Conservation (phyloP, 768 basidiomycete species). For the Tephrocybe sp. region DNA sequence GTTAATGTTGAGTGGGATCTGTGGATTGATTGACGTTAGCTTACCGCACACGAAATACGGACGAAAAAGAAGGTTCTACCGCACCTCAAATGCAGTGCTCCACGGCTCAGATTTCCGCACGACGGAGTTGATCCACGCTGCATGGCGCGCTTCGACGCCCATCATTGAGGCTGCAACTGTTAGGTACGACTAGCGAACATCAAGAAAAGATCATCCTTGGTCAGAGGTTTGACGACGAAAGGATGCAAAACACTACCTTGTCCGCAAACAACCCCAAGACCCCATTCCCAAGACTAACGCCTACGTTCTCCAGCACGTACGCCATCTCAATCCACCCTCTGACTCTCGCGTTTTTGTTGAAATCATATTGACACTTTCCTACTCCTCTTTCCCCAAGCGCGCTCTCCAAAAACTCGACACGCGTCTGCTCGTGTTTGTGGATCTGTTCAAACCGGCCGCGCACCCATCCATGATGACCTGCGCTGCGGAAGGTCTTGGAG, state of each 20-base stretch:
- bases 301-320: slow-evolving; percentile 53
- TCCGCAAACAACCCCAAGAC: slow-evolving; percentile 43
- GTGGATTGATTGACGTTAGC: too few species aligned
- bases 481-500: slow-evolving; percentile 35
- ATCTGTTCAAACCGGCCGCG: slow-evolving; percentile 49
- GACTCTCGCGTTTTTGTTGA: slow-evolving; percentile 43
- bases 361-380: slow-evolving; percentile 57
- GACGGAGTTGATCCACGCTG: slow-evolving; percentile 57
- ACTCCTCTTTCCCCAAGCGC: slow-evolving; percentile 37
- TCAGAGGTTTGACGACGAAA: not conserved
- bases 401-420: slow-evolving; percentile 50
- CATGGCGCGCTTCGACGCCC: slow-evolving; percentile 57
- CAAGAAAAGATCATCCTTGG: not conserved
- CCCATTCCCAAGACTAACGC: slow-evolving; percentile 58
- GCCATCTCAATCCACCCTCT: slow-evolving; percentile 47
- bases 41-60: too few species aligned
- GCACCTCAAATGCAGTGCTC: slow-evolving; percentile 60
- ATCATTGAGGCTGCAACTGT: slow-evolving; percentile 60
- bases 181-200: slow-evolving; percentile 34
- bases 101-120: slow-evolving; percentile 48
- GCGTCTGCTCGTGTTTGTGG: slow-evolving; percentile 42
- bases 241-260: slow-evolving; percentile 29
- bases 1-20: slow-evolving; percentile 39
- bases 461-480: slow-evolving; percentile 44
- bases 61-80: too few species aligned